Percentiles rank a stretch among this genome's conserved stretches.
Evolutionary conservation across 2,329 filamentous ascomycete species (phyloP).

Genomic region (Ascosphaera acerosa): DNA sequence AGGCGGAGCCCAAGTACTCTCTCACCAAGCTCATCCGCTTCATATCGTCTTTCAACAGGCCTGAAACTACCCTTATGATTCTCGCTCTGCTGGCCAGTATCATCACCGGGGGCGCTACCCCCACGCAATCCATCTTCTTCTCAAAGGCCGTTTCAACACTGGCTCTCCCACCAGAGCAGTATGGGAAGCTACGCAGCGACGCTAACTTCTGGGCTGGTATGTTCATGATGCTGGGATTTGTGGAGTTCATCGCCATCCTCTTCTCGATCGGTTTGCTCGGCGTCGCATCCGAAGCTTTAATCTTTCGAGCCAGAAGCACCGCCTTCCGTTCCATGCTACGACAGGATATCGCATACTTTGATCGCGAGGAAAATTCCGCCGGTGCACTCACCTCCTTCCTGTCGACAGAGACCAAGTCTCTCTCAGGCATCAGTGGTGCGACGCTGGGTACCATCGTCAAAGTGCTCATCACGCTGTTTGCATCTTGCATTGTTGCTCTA

Average conservation of each 20-base stretch:
- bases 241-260: conserved; percentile 43
- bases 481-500: conserved; percentile 44
- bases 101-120: conserved; percentile 61
- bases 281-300: conserved; percentile 60
- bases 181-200: conserved; percentile 35
- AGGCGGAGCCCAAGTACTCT: conserved; percentile 33
- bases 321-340: conserved; percentile 74
- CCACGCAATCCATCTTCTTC: conserved; percentile 56
- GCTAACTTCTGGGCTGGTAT: conserved; percentile 72
- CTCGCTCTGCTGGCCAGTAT: conserved; percentile 46
- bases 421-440: conserved; percentile 66
- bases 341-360: conserved; percentile 84
- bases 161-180: conserved; percentile 28
- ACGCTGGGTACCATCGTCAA: conserved; percentile 71
- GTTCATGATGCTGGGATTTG: conserved; percentile 62
- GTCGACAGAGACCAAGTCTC: conserved; percentile 67
- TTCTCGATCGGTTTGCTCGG: conserved; percentile 53
- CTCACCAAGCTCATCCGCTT: conserved; percentile 55
- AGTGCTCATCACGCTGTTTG: conserved; percentile 52
- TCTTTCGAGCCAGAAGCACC: conserved; percentile 56
- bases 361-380: conserved; percentile 65
- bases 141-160: conserved; percentile 63
- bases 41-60: conserved; percentile 52
- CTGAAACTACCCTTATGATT: conserved; percentile 46
- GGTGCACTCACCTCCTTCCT: conserved; percentile 75